Percentiles rank a stretch among this genome's conserved stretches.
Evolutionary conservation across 768 basidiomycete species (phyloP).

Genomic region (Macrocybe gigantea): DNA sequence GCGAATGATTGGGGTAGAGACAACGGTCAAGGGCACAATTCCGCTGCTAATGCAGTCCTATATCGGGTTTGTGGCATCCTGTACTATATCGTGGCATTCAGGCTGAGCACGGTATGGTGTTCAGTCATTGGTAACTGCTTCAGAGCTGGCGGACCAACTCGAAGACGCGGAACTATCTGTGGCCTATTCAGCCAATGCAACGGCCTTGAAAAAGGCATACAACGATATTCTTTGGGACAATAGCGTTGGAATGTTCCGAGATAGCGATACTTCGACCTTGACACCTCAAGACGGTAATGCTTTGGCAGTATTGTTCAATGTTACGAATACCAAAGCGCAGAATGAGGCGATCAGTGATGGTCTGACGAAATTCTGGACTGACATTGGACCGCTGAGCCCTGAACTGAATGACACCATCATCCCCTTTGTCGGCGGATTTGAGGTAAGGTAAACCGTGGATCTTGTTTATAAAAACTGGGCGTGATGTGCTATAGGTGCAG

Average conservation of each 20-base stretch:
- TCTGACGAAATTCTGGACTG: slow-evolving; percentile 41
- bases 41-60: slow-evolving; percentile 40
- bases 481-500: slow-evolving; percentile 31
- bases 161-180: slow-evolving; percentile 17
- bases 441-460: slow-evolving; percentile 21
- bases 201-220: slow-evolving; percentile 31
- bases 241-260: slow-evolving; percentile 36
- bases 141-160: slow-evolving; percentile 27
- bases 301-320: slow-evolving; percentile 39
- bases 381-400: slow-evolving; percentile 39
- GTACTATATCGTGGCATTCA: background rate
- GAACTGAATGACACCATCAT: slow-evolving; percentile 47
- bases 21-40: slow-evolving; percentile 39
- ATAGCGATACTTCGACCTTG: slow-evolving; percentile 35
- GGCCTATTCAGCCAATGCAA: slow-evolving; percentile 25
- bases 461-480: background rate
- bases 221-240: slow-evolving; percentile 41
- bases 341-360: slow-evolving; percentile 36
- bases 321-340: slow-evolving; percentile 32
- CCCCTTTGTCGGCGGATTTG: slow-evolving; percentile 46
- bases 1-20: slow-evolving; percentile 45
- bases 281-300: slow-evolving; percentile 47
- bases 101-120: too few relatives aligned
- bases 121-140: slow-evolving; percentile 27
- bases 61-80: slow-evolving; percentile 25